Evolutionary conservation across 2,329 filamentous ascomycete genomes (phyloP).

Genomic region (Aureobasidium sp.): DNA sequence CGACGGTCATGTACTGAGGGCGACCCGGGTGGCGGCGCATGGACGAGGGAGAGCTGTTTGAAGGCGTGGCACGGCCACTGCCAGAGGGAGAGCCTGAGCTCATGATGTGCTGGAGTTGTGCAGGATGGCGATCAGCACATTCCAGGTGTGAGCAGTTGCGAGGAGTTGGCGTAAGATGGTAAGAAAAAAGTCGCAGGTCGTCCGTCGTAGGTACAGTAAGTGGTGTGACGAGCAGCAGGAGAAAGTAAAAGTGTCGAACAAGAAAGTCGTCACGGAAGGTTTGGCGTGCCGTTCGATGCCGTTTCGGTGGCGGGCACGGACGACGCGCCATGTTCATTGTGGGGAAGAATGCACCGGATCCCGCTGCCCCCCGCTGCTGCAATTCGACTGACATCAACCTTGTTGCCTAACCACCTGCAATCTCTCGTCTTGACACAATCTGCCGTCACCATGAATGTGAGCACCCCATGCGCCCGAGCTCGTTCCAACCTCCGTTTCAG

Average conservation of each 20-base stretch:
- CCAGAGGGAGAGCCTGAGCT: constrained; percentile 25
- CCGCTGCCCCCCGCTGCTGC: background rate
- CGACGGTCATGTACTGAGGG: constrained; percentile 80
- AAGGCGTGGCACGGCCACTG: constrained; percentile 20
- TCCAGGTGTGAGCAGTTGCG: background rate
- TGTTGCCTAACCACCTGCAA: background rate
- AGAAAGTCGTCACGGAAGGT: constrained; percentile 1
- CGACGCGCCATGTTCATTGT: background rate
- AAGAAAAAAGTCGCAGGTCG: background rate
- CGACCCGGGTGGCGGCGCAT: constrained; percentile 22
- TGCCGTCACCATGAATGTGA: constrained; percentile 1
- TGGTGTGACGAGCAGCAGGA: background rate
- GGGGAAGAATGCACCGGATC: background rate
- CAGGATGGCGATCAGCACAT: constrained; percentile 4
- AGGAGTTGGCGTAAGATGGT: background rate
- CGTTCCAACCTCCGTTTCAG: background rate
- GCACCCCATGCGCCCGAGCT: background rate
- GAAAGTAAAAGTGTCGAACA: background rate
- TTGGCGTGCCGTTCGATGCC: background rate
- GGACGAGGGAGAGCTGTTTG: constrained; percentile 18
- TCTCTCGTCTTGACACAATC: background rate
- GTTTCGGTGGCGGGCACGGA: background rate
- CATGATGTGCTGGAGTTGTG: constrained; percentile 20
- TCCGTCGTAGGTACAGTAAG: background rate
- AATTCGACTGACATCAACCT: background rate